Evolutionary conservation across 2,329 filamentous ascomycete species (phyloP).

Genomic region (Leptographium lundbergii): DNA sequence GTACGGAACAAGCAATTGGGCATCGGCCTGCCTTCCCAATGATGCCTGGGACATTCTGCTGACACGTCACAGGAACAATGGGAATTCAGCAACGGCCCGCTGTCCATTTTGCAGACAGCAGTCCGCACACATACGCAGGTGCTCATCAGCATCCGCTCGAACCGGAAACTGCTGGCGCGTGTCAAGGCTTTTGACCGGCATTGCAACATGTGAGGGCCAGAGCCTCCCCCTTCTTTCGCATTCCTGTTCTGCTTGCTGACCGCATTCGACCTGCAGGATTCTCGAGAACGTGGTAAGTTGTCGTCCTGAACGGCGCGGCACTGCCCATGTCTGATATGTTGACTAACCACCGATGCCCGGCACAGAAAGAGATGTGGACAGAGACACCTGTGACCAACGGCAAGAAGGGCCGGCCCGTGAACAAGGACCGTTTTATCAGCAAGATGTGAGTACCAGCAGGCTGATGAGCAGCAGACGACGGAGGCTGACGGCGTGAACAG

Average conservation of each 20-base stretch:
- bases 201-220: slow-evolving; percentile 66
- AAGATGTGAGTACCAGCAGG: slow-evolving; percentile 50
- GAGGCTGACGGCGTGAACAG: slow-evolving; percentile 26
- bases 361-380: slow-evolving; percentile 94
- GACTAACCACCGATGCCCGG: slow-evolving; percentile 3
- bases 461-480: neutral
- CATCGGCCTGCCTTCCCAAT: neutral
- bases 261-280: slow-evolving; percentile 9
- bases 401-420: slow-evolving; percentile 80
- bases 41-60: neutral
- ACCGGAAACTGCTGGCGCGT: slow-evolving; percentile 90
- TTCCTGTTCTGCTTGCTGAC: neutral
- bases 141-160: slow-evolving; percentile 94
- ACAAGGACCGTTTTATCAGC: slow-evolving; percentile 97
- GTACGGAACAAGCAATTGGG: slow-evolving; percentile 12
- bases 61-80: slow-evolving; percentile 27
- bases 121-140: slow-evolving; percentile 92
- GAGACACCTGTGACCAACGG: slow-evolving; percentile 80
- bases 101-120: slow-evolving; percentile 93
- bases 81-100: slow-evolving; percentile 38
- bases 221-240: neutral
- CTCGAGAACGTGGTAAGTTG: slow-evolving; percentile 19
- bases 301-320: neutral
- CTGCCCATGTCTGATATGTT: too few relatives aligned
- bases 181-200: slow-evolving; percentile 98